These are phyloP conservation scores for Perilla frutescens DNA, from an alignment of 257 asterid genomes.

Conservation along the genomic window DNA sequence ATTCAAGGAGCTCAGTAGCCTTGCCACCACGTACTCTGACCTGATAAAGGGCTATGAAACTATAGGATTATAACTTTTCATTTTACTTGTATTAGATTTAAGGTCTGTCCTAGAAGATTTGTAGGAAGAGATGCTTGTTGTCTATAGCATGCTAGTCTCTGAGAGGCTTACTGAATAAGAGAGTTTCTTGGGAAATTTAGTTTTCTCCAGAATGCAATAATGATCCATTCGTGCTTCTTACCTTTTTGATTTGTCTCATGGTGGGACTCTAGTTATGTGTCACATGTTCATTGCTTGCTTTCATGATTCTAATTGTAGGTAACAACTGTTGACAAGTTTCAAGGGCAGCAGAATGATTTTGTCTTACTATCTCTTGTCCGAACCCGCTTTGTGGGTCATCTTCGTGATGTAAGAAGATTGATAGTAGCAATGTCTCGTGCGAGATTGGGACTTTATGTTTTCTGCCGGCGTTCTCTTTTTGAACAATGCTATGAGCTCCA, in stretches of 20 bases:
- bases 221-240: slow-evolving; percentile 13
- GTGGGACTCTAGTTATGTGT: slow-evolving; percentile 12
- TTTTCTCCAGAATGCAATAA: not conserved
- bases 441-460: slow-evolving; percentile 90
- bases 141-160: not conserved
- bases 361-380: slow-evolving; percentile 92
- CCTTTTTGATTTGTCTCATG: slow-evolving; percentile 1
- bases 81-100: not conserved
- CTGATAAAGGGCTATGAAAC: not conserved
- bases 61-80: not conserved
- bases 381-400: slow-evolving; percentile 98
- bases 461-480: slow-evolving; percentile 90
- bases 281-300: slow-evolving; percentile 27
- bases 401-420: slow-evolving; percentile 98
- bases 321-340: slow-evolving; percentile 95
- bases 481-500: slow-evolving; percentile 98
- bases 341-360: slow-evolving; percentile 97
- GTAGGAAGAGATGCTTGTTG: slow-evolving; percentile 10
- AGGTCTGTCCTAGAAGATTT: slow-evolving; percentile 20
- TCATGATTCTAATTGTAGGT: slow-evolving; percentile 57
- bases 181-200: not conserved
- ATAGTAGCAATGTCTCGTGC: slow-evolving; percentile 99
- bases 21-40: slow-evolving; percentile 3
- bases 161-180: not conserved
- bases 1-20: not conserved